Percentiles rank a stretch among this genome's conserved stretches.
Conservation (phyloP, 225 moss, liverwort and hornwort genomes). For the Sphagnum contortum region DNA sequence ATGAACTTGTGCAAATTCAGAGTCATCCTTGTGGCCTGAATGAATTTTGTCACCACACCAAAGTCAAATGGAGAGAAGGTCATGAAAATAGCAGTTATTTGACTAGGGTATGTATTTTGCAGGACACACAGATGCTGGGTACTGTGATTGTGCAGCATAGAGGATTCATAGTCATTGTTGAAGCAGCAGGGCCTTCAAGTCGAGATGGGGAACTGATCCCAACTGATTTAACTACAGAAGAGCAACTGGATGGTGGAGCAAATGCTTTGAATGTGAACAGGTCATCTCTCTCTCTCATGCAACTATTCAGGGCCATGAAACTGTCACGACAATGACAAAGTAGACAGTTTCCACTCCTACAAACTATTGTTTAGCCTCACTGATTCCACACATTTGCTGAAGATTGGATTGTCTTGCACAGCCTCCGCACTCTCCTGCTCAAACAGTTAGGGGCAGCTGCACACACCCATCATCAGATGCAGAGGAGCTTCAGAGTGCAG, state of each 20-base stretch:
- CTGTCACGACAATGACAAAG: no score
- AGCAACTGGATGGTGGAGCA: slow-evolving; percentile 55
- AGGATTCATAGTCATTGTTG: slow-evolving; percentile 45
- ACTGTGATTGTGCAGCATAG: slow-evolving; percentile 46
- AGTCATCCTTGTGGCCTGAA: no score
- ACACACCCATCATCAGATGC: slow-evolving; percentile 14
- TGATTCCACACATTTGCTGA: no score
- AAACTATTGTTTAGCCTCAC: no score
- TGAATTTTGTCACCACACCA: no score
- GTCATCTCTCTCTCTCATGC: slow-evolving; percentile 4
- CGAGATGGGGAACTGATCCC: slow-evolving; percentile 16
- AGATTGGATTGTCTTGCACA: slow-evolving; percentile 8
- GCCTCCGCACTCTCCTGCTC: slow-evolving; percentile 41
- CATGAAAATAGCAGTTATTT: no score
- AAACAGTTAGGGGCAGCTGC: slow-evolving; percentile 21
- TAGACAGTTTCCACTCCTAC: no score
- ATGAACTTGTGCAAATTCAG: no score
- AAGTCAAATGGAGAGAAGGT: no score
- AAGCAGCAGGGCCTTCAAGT: slow-evolving; percentile 29
- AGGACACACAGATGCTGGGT: slow-evolving; percentile 54
- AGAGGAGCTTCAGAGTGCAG: slow-evolving; percentile 39
- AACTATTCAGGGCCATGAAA: no score
- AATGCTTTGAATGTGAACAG: slow-evolving; percentile 58
- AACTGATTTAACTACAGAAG: slow-evolving; percentile 36
- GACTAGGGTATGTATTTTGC: slow-evolving; percentile 2